These are phyloP conservation scores for Isabelozyma heimii DNA, from an alignment of 805 yeast species.

Conservation along the genomic window DNA sequence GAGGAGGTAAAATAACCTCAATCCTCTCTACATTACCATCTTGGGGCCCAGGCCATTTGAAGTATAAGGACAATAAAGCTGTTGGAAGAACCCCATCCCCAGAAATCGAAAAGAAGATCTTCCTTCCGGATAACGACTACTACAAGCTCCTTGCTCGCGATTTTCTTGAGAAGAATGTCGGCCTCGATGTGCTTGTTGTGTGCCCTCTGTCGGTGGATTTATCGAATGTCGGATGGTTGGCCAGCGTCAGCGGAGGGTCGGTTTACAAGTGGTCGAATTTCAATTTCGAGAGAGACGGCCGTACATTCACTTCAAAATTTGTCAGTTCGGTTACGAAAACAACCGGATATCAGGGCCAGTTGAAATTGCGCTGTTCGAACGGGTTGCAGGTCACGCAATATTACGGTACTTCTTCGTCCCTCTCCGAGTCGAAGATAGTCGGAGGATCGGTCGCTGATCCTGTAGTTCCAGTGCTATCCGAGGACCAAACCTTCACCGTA, in stretches of 20 bases:
- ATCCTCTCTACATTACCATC: slow-evolving; percentile 70
- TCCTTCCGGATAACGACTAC: slow-evolving; percentile 58
- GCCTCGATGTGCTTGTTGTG: slow-evolving; percentile 74
- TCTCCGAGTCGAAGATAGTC: slow-evolving; percentile 18
- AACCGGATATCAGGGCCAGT: slow-evolving; percentile 74
- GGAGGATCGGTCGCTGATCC: slow-evolving; percentile 56
- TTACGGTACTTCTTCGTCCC: slow-evolving; percentile 50
- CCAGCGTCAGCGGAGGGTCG: slow-evolving; percentile 72
- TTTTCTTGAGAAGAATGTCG: slow-evolving; percentile 57
- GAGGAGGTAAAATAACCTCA: slow-evolving; percentile 83
- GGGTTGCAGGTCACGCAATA: slow-evolving; percentile 81
- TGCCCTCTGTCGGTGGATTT: slow-evolving; percentile 66
- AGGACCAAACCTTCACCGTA: slow-evolving; percentile 66
- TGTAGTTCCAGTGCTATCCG: slow-evolving; percentile 59
- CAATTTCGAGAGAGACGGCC: slow-evolving; percentile 65
- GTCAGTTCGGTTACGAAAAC: slow-evolving; percentile 48
- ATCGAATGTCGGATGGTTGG: slow-evolving; percentile 64
- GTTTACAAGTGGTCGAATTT: slow-evolving; percentile 66
- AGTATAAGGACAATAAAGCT: slow-evolving; percentile 38
- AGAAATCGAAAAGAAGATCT: slow-evolving; percentile 47
- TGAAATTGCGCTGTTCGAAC: slow-evolving; percentile 82
- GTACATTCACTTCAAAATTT: slow-evolving; percentile 59
- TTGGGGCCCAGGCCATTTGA: slow-evolving; percentile 73
- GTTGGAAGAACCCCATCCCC: slow-evolving; percentile 42
- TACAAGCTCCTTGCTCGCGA: slow-evolving; percentile 60